Conservation (phyloP, 2,329 filamentous ascomycete species). For the Apiospora koreana region DNA sequence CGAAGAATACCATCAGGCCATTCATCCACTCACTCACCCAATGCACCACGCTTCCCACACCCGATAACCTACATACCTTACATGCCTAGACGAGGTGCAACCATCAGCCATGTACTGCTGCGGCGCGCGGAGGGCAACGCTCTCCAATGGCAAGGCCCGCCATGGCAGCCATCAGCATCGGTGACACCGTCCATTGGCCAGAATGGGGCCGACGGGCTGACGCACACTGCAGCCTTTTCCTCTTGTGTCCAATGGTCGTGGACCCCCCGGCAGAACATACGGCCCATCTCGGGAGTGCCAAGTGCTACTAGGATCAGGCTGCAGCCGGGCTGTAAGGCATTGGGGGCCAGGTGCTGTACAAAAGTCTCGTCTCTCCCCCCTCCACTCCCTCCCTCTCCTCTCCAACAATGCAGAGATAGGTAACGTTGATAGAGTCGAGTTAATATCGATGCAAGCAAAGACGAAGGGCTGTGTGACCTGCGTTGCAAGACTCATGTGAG, state of each 20-base stretch:
- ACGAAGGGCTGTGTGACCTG: background rate
- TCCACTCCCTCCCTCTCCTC: background rate
- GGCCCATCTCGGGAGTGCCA: background rate
- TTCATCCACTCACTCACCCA: background rate
- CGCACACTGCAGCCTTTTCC: background rate
- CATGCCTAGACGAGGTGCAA: background rate
- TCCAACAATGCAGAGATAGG: background rate
- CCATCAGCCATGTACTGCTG: conserved; percentile 4
- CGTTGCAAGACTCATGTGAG: background rate
- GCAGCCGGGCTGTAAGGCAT: background rate
- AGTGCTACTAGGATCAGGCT: background rate
- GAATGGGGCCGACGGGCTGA: background rate
- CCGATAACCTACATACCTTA: background rate
- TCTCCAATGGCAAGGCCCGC: background rate
- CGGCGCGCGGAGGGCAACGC: background rate
- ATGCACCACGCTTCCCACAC: background rate
- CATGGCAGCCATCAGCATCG: conserved; percentile 3
- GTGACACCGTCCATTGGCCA: background rate
- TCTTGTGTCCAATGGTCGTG: background rate
- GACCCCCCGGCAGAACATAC: background rate
- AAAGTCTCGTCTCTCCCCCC: background rate
- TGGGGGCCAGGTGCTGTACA: background rate
- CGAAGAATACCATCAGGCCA: conserved; percentile 3
- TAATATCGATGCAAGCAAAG: background rate
- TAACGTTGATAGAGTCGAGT: background rate